phyloP scores from a whole-genome alignment of 1,139 yeast species.

The Geotrichum siamense region DNA sequence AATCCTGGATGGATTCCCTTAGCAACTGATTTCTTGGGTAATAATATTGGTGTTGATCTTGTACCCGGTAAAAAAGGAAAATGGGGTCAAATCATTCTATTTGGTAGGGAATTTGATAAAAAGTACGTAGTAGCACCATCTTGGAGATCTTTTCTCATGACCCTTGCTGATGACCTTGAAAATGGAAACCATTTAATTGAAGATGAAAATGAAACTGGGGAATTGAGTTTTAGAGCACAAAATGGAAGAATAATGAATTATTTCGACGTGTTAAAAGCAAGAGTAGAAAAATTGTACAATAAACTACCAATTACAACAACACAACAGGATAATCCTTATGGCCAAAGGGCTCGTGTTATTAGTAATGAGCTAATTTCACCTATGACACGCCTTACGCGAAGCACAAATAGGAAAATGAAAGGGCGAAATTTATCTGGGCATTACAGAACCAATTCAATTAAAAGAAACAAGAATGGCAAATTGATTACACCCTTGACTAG shows the following conservation, averaged over 20 bases:
- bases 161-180: conserved; percentile 79
- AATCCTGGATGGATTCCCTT: conserved; percentile 88
- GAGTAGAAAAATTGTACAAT: conserved; percentile 32
- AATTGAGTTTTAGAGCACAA: conserved; percentile 55
- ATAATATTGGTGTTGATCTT: conserved; percentile 80
- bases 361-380: neutral
- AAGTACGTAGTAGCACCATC: conserved; percentile 71
- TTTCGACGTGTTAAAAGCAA: conserved; percentile 51
- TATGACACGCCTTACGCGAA: neutral
- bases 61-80: conserved; percentile 72
- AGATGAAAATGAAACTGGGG: conserved; percentile 54
- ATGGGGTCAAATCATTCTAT: conserved; percentile 77
- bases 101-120: conserved; percentile 84
- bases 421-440: neutral
- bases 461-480: neutral
- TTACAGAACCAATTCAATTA: neutral
- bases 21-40: conserved; percentile 80
- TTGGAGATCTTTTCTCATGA: conserved; percentile 76
- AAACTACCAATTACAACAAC: conserved; percentile 9
- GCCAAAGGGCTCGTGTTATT: neutral
- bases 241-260: conserved; percentile 44
- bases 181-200: conserved; percentile 64
- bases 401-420: conserved; percentile 1
- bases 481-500: neutral
- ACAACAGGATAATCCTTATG: conserved; percentile 12